Conservation (phyloP, 2,329 filamentous ascomycete species). For the Teratosphaeria gauchensis region DNA sequence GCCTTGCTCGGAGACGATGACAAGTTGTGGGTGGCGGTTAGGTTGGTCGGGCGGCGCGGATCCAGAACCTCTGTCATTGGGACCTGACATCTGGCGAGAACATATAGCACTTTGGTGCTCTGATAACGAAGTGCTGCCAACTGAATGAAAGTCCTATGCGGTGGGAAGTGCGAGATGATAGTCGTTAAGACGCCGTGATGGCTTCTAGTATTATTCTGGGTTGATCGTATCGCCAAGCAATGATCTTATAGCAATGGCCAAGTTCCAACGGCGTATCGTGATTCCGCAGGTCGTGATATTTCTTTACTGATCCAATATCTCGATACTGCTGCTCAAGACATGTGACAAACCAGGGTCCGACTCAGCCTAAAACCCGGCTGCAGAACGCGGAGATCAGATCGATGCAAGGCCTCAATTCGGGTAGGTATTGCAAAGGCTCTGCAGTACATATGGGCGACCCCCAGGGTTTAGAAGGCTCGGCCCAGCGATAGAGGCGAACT, state of each 20-base stretch:
- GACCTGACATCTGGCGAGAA: neutral
- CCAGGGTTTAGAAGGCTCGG: neutral
- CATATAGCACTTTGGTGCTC: constrained; percentile 1
- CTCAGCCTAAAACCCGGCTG: constrained; percentile 1
- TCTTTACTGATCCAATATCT: neutral
- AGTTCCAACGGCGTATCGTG: neutral
- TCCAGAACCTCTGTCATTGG: constrained; percentile 2
- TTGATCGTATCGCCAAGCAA: too few species aligned
- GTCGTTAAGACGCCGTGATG: neutral
- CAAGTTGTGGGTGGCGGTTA: constrained; percentile 16
- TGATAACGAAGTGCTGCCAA: neutral
- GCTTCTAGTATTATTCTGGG: neutral
- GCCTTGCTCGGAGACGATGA: constrained; percentile 25
- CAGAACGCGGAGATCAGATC: neutral
- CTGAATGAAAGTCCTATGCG: neutral
- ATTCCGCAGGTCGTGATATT: neutral
- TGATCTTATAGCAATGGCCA: neutral
- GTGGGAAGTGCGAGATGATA: neutral
- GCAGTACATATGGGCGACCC: neutral
- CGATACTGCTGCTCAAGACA: neutral
- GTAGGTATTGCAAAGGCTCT: neutral
- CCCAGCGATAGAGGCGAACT: neutral
- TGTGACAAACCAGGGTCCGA: neutral
- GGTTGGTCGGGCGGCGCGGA: constrained; percentile 1
- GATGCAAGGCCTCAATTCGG: neutral